These are phyloP conservation scores for Mycena rosella DNA, from an alignment of 768 basidiomycete genomes.

Conservation along the genomic window DNA sequence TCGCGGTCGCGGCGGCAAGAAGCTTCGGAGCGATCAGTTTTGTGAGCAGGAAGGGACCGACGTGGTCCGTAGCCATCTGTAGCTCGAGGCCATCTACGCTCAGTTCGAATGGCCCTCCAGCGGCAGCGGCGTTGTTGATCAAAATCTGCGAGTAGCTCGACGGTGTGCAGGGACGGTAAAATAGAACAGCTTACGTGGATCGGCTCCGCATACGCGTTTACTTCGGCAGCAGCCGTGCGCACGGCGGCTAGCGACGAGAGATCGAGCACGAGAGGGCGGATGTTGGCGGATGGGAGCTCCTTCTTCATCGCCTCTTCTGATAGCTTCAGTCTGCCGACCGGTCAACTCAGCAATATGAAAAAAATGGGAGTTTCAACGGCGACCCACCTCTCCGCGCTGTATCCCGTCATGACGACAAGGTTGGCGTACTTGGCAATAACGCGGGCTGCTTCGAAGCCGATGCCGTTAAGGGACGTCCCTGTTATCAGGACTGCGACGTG, in stretches of 20 bases:
- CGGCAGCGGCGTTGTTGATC: neutral
- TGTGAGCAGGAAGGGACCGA: neutral
- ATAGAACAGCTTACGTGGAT: neutral
- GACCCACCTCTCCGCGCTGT: constrained; percentile 5
- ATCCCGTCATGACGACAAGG: constrained; percentile 24
- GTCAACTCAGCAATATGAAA: neutral
- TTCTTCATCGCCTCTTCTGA: constrained; percentile 6
- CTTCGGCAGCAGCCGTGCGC: neutral
- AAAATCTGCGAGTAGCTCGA: neutral
- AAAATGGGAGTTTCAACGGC: too few species aligned
- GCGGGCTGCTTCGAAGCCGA: constrained; percentile 24
- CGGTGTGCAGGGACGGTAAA: neutral
- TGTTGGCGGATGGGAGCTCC: constrained; percentile 1
- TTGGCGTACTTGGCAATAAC: constrained; percentile 24
- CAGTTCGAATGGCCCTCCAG: neutral
- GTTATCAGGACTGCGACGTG: constrained; percentile 1
- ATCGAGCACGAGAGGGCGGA: constrained; percentile 3
- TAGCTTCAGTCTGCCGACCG: neutral
- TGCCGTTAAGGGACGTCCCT: constrained; percentile 18
- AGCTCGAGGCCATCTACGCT: neutral
- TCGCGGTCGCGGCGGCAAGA: neutral
- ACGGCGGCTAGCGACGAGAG: constrained; percentile 4
- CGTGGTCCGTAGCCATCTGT: neutral
- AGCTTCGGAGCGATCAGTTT: neutral
- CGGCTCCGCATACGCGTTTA: constrained; percentile 12